These are phyloP conservation scores for Barbarea vulgaris DNA, from an alignment of 345 rosid species.

Conservation along the genomic window DNA sequence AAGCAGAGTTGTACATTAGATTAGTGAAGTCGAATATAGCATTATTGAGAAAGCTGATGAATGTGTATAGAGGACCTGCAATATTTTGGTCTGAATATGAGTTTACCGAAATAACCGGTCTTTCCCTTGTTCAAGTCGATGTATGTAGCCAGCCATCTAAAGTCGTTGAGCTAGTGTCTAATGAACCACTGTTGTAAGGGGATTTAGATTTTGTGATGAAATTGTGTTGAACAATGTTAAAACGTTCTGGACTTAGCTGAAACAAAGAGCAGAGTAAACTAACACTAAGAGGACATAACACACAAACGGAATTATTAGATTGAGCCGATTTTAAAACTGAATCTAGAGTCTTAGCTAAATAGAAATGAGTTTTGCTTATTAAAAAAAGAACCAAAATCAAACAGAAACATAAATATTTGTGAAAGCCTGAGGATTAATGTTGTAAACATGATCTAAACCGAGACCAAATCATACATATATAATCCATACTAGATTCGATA, in stretches of 20 bases:
- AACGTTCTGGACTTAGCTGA: neutral
- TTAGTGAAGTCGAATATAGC: too few relatives aligned
- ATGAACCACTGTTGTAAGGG: neutral
- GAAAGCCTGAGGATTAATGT: neutral
- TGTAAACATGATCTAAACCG: neutral
- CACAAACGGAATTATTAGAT: neutral
- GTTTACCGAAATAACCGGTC: neutral
- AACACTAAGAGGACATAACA: neutral
- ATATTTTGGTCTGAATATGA: too few relatives aligned
- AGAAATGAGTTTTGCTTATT: neutral
- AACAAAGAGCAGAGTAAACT: neutral
- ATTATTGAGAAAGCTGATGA: too few relatives aligned
- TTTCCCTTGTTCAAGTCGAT: neutral
- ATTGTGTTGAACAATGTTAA: neutral
- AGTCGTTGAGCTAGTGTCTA: slow-evolving; percentile 35
- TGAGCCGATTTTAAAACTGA: neutral
- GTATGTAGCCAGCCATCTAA: slow-evolving; percentile 28
- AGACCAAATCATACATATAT: neutral
- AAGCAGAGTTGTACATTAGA: too few relatives aligned
- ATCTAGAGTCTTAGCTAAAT: neutral
- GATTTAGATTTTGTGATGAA: neutral
- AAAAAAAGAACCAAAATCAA: neutral
- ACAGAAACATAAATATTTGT: neutral
- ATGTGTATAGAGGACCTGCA: too few relatives aligned
- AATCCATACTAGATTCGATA: neutral